phyloP scores from a whole-genome alignment of 805 yeast genomes.

The Teunomyces gatunensis region DNA sequence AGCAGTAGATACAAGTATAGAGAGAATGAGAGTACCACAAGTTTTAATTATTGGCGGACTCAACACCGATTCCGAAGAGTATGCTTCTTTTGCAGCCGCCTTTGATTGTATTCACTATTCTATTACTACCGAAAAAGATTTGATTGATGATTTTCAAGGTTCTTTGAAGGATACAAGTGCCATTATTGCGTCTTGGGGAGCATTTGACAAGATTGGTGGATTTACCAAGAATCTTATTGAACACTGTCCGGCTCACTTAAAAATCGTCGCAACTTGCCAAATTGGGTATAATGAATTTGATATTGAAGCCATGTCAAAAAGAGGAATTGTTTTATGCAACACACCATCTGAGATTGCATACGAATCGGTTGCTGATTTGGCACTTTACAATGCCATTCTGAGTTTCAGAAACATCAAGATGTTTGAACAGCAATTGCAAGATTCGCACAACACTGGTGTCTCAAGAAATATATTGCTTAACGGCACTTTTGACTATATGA shows the following conservation, averaged over 20 bases:
- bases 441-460: constrained; percentile 11
- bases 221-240: constrained; percentile 18
- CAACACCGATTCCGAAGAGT: constrained; percentile 15
- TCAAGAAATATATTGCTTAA: constrained; percentile 12
- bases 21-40: constrained; percentile 13
- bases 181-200: constrained; percentile 25
- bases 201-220: constrained; percentile 19
- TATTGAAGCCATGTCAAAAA: constrained; percentile 15
- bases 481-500: constrained; percentile 8
- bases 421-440: constrained; percentile 9
- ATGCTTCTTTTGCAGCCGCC: constrained; percentile 14
- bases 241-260: constrained; percentile 16
- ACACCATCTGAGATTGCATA: constrained; percentile 23
- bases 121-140: constrained; percentile 13
- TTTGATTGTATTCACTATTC: constrained; percentile 18
- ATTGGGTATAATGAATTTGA: constrained; percentile 24
- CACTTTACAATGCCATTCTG: constrained; percentile 20
- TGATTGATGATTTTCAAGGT: constrained; percentile 15
- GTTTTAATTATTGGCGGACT: constrained; percentile 23
- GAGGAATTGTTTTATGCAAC: constrained; percentile 22
- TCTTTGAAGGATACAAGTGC: constrained; percentile 18
- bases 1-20: no score
- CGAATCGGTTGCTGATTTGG: constrained; percentile 29
- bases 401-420: constrained; percentile 23
- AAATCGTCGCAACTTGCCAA: constrained; percentile 21